A percentile compares a stretch with the other conserved stretches of the same genome.
Evolutionary conservation across 2,329 filamentous ascomycete genomes (phyloP).

Genomic region (Aspergillus floridensis): DNA sequence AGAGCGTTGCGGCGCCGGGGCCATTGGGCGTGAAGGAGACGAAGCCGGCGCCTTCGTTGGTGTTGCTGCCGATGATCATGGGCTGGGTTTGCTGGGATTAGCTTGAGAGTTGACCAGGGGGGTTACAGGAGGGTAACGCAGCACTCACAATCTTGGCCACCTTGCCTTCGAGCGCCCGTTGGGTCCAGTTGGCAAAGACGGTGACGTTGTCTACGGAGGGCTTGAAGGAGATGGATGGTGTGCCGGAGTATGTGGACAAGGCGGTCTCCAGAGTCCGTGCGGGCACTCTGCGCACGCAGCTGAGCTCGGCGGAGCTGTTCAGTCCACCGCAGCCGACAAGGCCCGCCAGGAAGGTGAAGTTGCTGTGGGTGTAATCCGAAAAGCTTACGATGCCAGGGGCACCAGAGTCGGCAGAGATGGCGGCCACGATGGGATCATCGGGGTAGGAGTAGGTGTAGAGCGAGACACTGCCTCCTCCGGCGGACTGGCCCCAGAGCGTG

Average conservation of each 20-base stretch:
- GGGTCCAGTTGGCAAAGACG: slow-evolving; percentile 2
- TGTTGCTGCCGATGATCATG: slow-evolving; percentile 4
- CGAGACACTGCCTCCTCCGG: slow-evolving; percentile 4
- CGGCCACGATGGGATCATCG: slow-evolving; percentile 1
- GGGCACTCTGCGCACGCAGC: neutral
- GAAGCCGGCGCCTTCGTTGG: slow-evolving; percentile 10
- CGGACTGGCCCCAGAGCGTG: slow-evolving; percentile 11
- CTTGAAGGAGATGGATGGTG: neutral
- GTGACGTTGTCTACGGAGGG: slow-evolving; percentile 6
- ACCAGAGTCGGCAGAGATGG: neutral
- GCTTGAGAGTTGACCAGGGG: neutral
- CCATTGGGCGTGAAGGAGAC: neutral
- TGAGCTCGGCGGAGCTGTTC: neutral
- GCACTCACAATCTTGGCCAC: neutral
- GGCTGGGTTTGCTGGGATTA: neutral
- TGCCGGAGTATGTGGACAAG: neutral
- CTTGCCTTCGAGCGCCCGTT: neutral
- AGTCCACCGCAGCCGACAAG: neutral
- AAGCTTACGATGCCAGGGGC: neutral
- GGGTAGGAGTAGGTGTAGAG: slow-evolving; percentile 8
- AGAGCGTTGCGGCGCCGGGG: neutral
- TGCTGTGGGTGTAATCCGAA: neutral
- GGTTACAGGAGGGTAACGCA: neutral
- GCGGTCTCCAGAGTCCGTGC: neutral
- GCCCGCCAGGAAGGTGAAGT: neutral